phyloP scores from a whole-genome alignment of 2,329 filamentous ascomycete genomes.

The Nemania sp. region DNA sequence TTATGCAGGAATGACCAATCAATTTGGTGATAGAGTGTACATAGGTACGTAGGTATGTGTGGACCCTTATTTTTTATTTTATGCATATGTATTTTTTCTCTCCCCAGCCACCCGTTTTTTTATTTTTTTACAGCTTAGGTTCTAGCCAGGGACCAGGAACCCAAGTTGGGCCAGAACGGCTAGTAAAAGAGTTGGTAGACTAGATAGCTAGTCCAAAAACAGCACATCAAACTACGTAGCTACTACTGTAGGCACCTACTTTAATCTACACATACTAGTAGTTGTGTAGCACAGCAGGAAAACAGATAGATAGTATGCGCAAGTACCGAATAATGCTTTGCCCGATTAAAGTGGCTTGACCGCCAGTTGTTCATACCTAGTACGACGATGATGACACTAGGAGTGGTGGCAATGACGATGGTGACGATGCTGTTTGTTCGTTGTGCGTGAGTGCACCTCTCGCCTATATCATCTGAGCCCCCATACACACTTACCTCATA shows the following conservation, averaged over 20 bases:
- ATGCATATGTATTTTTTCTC: too few species aligned
- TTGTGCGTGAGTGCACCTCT: neutral
- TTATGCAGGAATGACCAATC: conserved; percentile 26
- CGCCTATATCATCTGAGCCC: neutral
- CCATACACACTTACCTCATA: neutral
- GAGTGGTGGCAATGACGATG: neutral
- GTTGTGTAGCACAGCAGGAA: neutral
- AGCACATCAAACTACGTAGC: too few species aligned
- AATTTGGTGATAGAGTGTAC: too few species aligned
- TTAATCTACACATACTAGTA: neutral
- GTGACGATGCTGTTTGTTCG: neutral
- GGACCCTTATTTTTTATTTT: conserved; percentile 6
- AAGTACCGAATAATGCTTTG: too few species aligned
- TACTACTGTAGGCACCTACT: too few species aligned
- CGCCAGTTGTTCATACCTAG: neutral
- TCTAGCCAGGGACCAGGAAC: neutral
- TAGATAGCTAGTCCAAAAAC: too few species aligned
- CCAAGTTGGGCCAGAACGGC: neutral
- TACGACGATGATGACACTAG: too few species aligned
- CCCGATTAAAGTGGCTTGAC: neutral
- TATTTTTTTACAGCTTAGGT: conserved; percentile 20
- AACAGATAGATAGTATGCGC: neutral
- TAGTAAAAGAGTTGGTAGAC: too few species aligned
- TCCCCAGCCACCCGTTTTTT: conserved; percentile 37
- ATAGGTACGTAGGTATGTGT: too few species aligned